These are phyloP conservation scores for Coemansia reversa DNA, from an alignment of 192 early-diverging fungal genomes.

Conservation along the genomic window DNA sequence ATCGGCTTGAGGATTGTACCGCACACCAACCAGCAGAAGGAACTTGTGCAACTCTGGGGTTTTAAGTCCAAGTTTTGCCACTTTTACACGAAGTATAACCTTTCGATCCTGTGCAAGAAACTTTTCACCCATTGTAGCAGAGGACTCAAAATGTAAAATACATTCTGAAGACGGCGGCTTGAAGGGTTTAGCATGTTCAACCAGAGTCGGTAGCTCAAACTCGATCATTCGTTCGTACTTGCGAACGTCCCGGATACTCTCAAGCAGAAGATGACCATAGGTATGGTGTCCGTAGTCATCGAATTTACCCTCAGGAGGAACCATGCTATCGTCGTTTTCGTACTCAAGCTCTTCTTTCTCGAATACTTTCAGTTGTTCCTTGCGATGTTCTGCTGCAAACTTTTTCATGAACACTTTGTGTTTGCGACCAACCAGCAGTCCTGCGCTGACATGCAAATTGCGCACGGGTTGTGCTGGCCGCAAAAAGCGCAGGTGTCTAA, in stretches of 20 bases:
- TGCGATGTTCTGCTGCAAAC: slow-evolving; percentile 22
- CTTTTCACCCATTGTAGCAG: slow-evolving; percentile 44
- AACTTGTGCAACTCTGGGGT: slow-evolving; percentile 47
- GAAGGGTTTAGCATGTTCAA: slow-evolving; percentile 40
- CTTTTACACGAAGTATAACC: slow-evolving; percentile 38
- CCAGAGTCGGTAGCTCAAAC: slow-evolving; percentile 45
- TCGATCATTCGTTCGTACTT: slow-evolving; percentile 45
- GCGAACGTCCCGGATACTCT: slow-evolving; percentile 49
- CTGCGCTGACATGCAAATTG: slow-evolving; percentile 24
- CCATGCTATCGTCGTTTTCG: slow-evolving; percentile 17
- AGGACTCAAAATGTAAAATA: slow-evolving; percentile 42
- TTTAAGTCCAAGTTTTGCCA: slow-evolving; percentile 37
- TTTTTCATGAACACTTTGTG: slow-evolving; percentile 21
- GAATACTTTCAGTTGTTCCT: slow-evolving; percentile 31
- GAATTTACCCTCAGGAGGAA: slow-evolving; percentile 19
- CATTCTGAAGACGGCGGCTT: slow-evolving; percentile 24
- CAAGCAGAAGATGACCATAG: slow-evolving; percentile 38
- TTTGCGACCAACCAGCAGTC: slow-evolving; percentile 31
- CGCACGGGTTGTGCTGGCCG: slow-evolving; percentile 10
- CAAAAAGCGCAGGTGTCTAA: slow-evolving; percentile 9
- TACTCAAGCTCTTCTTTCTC: slow-evolving; percentile 33
- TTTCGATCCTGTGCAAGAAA: slow-evolving; percentile 39
- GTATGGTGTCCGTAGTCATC: slow-evolving; percentile 38
- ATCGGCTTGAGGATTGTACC: slow-evolving; percentile 46
- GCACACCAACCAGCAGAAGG: slow-evolving; percentile 39